These are phyloP conservation scores for Oidiodendron maius DNA, from an alignment of 495 filamentous ascomycete genomes.

Conservation along the genomic window DNA sequence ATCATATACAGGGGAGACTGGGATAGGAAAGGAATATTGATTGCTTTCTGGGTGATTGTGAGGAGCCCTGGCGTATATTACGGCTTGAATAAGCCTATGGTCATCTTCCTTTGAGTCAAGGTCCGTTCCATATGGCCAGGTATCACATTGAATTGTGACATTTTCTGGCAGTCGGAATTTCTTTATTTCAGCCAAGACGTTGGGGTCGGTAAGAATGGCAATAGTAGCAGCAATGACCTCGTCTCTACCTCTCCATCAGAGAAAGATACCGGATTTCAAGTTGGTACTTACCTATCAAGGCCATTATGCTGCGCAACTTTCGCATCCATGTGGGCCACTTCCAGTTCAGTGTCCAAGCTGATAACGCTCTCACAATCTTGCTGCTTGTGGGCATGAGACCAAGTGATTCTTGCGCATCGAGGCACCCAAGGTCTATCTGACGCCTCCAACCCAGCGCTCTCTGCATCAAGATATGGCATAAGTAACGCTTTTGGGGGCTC, in stretches of 20 bases:
- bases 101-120: conserved; percentile 8
- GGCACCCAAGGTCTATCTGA: conserved; percentile 29
- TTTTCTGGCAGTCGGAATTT: conserved; percentile 58
- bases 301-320: conserved; percentile 53
- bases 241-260: too few species aligned
- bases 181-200: too few species aligned
- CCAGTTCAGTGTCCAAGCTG: conserved; percentile 42
- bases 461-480: conserved; percentile 10
- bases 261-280: conserved; percentile 41
- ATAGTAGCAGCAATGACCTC: too few species aligned
- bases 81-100: conserved; percentile 10
- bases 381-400: conserved; percentile 57
- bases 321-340: conserved; percentile 46
- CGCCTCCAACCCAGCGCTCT: not conserved
- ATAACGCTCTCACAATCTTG: conserved; percentile 56
- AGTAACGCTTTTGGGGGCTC: conserved; percentile 14
- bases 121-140: conserved; percentile 48
- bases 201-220: too few species aligned
- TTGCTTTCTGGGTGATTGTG: conserved; percentile 20
- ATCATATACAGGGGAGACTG: conserved; percentile 37
- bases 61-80: conserved; percentile 37
- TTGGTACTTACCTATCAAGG: conserved; percentile 53
- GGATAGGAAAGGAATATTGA: conserved; percentile 22
- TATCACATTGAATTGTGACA: conserved; percentile 45
- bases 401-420: conserved; percentile 50